Conservation (phyloP, 2,329 filamentous ascomycete genomes). For the Clonostachys solani region DNA sequence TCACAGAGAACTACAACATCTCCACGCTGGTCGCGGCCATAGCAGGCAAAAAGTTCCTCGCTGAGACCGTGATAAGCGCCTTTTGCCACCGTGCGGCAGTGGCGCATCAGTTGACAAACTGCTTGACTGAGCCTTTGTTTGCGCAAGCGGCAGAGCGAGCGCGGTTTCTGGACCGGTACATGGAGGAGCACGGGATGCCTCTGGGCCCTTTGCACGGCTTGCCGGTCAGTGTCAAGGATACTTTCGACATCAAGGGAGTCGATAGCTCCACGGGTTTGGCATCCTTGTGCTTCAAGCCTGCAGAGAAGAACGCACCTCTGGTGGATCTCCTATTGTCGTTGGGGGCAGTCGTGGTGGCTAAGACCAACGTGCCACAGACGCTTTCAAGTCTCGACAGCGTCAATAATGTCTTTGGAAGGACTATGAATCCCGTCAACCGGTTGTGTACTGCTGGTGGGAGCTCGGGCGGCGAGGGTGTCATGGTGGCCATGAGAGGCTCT, state of each 20-base stretch:
- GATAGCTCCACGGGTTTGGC: slow-evolving; percentile 54
- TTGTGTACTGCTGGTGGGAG: slow-evolving; percentile 58
- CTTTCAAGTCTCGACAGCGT: slow-evolving; percentile 30
- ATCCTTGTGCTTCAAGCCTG: slow-evolving; percentile 48
- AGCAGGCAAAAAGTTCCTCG: no score
- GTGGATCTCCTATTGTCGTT: slow-evolving; percentile 52
- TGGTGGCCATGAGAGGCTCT: slow-evolving; percentile 33
- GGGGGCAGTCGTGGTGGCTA: slow-evolving; percentile 63
- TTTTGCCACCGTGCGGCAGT: slow-evolving; percentile 15
- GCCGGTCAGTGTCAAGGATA: slow-evolving; percentile 44
- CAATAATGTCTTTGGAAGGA: slow-evolving; percentile 61
- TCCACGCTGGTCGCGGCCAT: no score
- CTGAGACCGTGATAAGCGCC: not conserved
- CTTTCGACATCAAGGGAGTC: slow-evolving; percentile 48
- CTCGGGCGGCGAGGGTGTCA: slow-evolving; percentile 50
- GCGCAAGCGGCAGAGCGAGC: slow-evolving; percentile 45
- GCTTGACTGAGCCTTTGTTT: slow-evolving; percentile 50
- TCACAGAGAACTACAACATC: no score
- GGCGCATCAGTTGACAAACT: slow-evolving; percentile 36
- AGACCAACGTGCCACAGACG: slow-evolving; percentile 64
- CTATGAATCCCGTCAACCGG: slow-evolving; percentile 59
- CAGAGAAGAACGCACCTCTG: slow-evolving; percentile 44
- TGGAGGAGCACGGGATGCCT: not conserved
- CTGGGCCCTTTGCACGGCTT: slow-evolving; percentile 59
- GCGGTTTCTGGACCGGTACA: slow-evolving; percentile 9